Base-by-base conservation (phyloP, 495 filamentous ascomycete genomes). In the Parmelia sp. region DNA sequence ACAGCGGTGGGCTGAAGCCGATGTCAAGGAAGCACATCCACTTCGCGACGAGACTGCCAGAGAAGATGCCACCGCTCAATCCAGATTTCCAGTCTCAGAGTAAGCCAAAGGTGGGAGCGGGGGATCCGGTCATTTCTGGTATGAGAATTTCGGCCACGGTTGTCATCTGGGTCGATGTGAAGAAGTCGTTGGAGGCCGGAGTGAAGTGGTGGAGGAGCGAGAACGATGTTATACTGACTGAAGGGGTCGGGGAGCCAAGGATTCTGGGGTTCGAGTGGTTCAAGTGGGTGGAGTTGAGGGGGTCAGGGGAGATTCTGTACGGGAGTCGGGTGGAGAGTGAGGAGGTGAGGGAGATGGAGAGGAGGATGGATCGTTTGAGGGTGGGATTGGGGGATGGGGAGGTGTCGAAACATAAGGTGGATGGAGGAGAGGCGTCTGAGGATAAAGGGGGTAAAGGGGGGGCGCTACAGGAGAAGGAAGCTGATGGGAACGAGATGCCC, bases 11-110 rank as follows among this genome's bases (percentile, higher is more conserved):
- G 3, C 73, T 98, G 64, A 87, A 84, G 60, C 80, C 78, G 31
- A 97, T 97, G 94, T 77, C 78, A 0, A 72, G 94, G 57, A 90
- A 87, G 60, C 94, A 97, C 70, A 86, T 97, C 23, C 94, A 98
- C 72, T 94, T 93, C 70, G 87, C 88, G 8, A 82, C 84, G 1
- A 90, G 88, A 0, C 71, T 90, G 36, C 86, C 88, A 0, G 55
- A 77, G 3, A 71, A 73, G 36, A 71, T 68, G 49, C 66, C 62
- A 44, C 31, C 61, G 11, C 23, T 73, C 1, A 69, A 74, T 49
- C 74, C 72, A 12, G 63, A 44, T 2, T 63, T 35, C 29, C 47
- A 42, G 60, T 44, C 23, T 40, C 64, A 23, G 56, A 64, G 33
- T 57, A 58, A 31, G 25, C 49, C 25, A 60, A 53, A 33, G 51